Percentiles rank a stretch among this genome's conserved stretches.
These are phyloP conservation scores for Diplodia seriata DNA, from an alignment of 2,329 filamentous ascomycete genomes.

Conservation along the genomic window DNA sequence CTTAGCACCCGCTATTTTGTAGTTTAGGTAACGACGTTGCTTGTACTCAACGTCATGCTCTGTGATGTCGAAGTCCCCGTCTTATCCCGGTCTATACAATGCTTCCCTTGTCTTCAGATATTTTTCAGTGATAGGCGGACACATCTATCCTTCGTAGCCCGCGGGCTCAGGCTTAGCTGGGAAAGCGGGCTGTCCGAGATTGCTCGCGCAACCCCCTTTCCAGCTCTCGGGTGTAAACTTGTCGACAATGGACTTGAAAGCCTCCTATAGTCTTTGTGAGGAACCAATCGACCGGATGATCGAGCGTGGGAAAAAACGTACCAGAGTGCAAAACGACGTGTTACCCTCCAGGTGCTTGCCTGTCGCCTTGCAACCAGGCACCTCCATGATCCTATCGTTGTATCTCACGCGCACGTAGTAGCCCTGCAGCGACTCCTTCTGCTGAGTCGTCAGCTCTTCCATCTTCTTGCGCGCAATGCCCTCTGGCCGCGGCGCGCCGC, in stretches of 20 bases:
- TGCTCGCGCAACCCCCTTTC: constrained; percentile 67
- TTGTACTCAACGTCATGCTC: not conserved
- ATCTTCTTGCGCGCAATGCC: constrained; percentile 68
- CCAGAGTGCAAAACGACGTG: constrained; percentile 87
- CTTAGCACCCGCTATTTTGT: not conserved
- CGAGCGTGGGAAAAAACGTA: constrained; percentile 50
- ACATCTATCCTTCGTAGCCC: constrained; percentile 38
- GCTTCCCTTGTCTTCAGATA: not conserved
- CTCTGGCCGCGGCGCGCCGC: constrained; percentile 34
- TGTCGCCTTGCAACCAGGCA: constrained; percentile 78
- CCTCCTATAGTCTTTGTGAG: constrained; percentile 60
- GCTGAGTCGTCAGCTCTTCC: constrained; percentile 61
- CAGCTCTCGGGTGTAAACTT: constrained; percentile 85
- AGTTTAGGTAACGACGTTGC: not conserved
- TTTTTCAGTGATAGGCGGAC: too few relatives aligned
- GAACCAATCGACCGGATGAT: not conserved
- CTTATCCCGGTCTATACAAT: not conserved
- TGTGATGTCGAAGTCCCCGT: not conserved
- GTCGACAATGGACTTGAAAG: constrained; percentile 92
- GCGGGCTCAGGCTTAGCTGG: constrained; percentile 50
- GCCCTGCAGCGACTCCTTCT: constrained; percentile 68
- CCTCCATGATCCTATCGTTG: constrained; percentile 81
- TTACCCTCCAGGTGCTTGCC: constrained; percentile 89
- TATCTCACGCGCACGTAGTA: constrained; percentile 92
- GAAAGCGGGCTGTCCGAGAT: constrained; percentile 62